phyloP scores from a whole-genome alignment of 176 grass and related monocot species.

The Zoysia pacifica region DNA sequence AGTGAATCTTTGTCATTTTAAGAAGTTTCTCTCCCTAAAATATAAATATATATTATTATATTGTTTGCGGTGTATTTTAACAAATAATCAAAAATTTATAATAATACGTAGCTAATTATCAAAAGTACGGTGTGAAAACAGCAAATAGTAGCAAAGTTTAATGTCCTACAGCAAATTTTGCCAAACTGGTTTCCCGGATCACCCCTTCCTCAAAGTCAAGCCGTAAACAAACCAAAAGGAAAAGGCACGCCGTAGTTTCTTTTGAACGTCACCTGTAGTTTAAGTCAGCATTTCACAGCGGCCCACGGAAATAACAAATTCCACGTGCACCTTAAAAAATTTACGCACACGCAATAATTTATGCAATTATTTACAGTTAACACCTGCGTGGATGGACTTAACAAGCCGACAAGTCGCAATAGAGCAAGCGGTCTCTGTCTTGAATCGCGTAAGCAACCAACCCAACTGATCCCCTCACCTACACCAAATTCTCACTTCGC shows the following conservation, averaged over 20 bases:
- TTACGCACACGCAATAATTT: neutral
- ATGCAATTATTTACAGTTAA: neutral
- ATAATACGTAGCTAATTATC: too few relatives aligned
- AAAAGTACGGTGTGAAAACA: too few relatives aligned
- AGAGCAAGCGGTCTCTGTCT: conserved; percentile 11
- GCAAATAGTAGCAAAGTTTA: too few relatives aligned
- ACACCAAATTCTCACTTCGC: neutral
- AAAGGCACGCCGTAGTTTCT: too few relatives aligned
- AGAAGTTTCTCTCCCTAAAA: too few relatives aligned
- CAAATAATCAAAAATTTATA: too few relatives aligned
- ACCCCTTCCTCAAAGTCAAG: neutral
- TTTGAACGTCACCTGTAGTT: neutral
- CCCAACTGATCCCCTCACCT: neutral
- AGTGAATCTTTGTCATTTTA: too few relatives aligned
- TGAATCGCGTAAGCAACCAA: conserved; percentile 19
- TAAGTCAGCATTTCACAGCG: neutral
- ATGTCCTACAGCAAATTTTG: too few relatives aligned
- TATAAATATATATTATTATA: too few relatives aligned
- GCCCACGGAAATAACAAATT: conserved; percentile 16
- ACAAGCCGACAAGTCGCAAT: neutral
- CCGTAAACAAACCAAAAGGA: neutral
- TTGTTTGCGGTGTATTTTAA: too few relatives aligned
- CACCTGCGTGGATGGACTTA: neutral
- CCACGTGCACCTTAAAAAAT: neutral
- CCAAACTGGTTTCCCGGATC: neutral